Percentiles rank a stretch among this genome's conserved stretches.
phyloP scores from a whole-genome alignment of 164 flowering plant species.

The Brasenia schreberi region DNA sequence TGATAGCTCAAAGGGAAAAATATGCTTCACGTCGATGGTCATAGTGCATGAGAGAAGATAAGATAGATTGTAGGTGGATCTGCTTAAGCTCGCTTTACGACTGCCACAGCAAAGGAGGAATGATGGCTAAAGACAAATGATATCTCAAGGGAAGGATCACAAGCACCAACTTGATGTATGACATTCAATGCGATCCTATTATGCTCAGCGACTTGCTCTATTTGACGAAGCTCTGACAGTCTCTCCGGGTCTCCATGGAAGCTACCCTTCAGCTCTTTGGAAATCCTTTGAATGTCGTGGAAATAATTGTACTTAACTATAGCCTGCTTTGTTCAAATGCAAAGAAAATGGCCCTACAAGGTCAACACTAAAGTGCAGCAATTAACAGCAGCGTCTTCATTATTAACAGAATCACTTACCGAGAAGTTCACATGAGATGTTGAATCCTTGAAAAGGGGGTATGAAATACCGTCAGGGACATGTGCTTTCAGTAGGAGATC shows the following conservation, averaged over 20 bases:
- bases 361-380: no score
- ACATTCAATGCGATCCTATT: constrained; percentile 71
- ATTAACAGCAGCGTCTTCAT: no score
- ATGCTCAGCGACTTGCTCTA: constrained; percentile 93
- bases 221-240: constrained; percentile 53
- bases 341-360: neutral
- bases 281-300: constrained; percentile 76
- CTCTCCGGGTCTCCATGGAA: constrained; percentile 61
- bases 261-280: constrained; percentile 57
- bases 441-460: constrained; percentile 45
- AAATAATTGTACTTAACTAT: constrained; percentile 58
- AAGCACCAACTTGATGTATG: constrained; percentile 41
- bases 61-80: neutral
- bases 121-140: constrained; percentile 77
- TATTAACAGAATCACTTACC: constrained; percentile 29
- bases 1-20: neutral
- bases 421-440: constrained; percentile 41
- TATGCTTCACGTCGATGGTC: neutral
- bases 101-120: constrained; percentile 67
- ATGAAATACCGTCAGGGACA: constrained; percentile 64
- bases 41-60: neutral
- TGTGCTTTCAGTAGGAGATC: constrained; percentile 82
- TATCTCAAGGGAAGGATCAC: constrained; percentile 66
- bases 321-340: constrained; percentile 22
- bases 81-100: constrained; percentile 70